Percentiles rank a stretch among this genome's conserved stretches.
Conservation (phyloP, 2,329 filamentous ascomycete genomes). For the Juglanconis juglandina region DNA sequence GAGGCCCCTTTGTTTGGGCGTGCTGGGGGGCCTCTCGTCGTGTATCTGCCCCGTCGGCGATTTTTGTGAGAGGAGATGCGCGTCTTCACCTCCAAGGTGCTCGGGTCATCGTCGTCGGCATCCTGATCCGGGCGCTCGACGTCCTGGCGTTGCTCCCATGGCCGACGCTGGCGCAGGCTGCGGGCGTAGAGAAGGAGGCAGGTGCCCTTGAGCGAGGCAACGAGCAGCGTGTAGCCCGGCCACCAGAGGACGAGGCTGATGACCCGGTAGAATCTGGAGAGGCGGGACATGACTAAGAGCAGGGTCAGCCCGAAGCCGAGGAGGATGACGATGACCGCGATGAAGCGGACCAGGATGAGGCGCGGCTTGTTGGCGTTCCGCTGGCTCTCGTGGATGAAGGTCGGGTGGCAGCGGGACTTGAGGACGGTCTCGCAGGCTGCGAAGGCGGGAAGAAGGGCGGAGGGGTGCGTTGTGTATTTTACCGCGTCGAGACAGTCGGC, state of each 20-base stretch:
- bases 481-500: slow-evolving; percentile 36
- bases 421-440: slow-evolving; percentile 35
- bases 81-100: neutral
- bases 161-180: slow-evolving; percentile 32
- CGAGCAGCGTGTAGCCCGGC: slow-evolving; percentile 30
- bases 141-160: slow-evolving; percentile 34
- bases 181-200: slow-evolving; percentile 33
- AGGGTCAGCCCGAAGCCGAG: slow-evolving; percentile 29
- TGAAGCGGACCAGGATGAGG: slow-evolving; percentile 27
- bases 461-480: slow-evolving; percentile 42
- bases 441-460: slow-evolving; percentile 38
- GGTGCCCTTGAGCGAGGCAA: slow-evolving; percentile 35
- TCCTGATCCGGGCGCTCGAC: neutral
- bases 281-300: slow-evolving; percentile 30
- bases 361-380: slow-evolving; percentile 36
- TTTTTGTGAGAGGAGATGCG: neutral
- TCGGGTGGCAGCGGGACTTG: slow-evolving; percentile 35
- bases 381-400: slow-evolving; percentile 36
- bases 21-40: neutral
- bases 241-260: slow-evolving; percentile 32
- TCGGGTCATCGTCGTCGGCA: slow-evolving; percentile 2
- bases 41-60: neutral
- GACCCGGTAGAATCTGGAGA: slow-evolving; percentile 27
- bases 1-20: neutral
- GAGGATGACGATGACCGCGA: slow-evolving; percentile 23